A percentile compares a stretch with the other conserved stretches of the same genome.
These are phyloP conservation scores for Vinca major DNA, from an alignment of 305 asterid species.

Conservation along the genomic window DNA sequence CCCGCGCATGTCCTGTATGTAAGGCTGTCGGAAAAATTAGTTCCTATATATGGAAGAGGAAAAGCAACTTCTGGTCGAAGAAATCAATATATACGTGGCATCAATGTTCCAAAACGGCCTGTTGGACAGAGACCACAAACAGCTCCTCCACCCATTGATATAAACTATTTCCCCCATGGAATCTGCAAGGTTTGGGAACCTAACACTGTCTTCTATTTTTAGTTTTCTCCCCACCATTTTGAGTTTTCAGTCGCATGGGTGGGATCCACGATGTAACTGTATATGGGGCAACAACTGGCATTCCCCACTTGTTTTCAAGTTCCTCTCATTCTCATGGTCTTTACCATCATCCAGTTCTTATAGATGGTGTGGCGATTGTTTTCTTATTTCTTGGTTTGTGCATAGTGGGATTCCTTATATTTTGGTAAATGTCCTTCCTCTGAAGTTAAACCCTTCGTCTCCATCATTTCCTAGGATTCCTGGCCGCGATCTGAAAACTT, in stretches of 20 bases:
- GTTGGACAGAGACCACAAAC: constrained; percentile 56
- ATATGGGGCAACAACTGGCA: constrained; percentile 68
- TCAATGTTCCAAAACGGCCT: constrained; percentile 50
- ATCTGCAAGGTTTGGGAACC: constrained; percentile 57
- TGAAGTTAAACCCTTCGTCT: background rate
- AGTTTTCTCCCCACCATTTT: constrained; percentile 56
- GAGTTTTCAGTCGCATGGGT: constrained; percentile 56
- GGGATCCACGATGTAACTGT: constrained; percentile 73
- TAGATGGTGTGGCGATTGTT: constrained; percentile 44
- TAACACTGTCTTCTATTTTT: constrained; percentile 48
- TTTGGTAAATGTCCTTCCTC: background rate
- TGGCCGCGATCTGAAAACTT: background rate
- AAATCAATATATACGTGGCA: constrained; percentile 30
- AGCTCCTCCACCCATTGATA: constrained; percentile 36
- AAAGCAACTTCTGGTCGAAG: constrained; percentile 44
- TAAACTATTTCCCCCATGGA: constrained; percentile 40
- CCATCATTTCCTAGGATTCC: too few relatives aligned
- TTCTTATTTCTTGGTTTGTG: constrained; percentile 30
- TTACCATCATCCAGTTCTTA: constrained; percentile 25
- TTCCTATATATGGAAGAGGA: constrained; percentile 77
- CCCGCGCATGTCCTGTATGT: constrained; percentile 79
- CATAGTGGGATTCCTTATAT: background rate
- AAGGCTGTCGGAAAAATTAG: constrained; percentile 56
- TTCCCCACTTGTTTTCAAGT: constrained; percentile 53
- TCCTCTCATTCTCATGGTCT: constrained; percentile 68